Percentiles rank a stretch among this genome's conserved stretches.
These are phyloP conservation scores for Hemileccinum rubropunctum DNA, from an alignment of 768 basidiomycete genomes.

Conservation along the genomic window DNA sequence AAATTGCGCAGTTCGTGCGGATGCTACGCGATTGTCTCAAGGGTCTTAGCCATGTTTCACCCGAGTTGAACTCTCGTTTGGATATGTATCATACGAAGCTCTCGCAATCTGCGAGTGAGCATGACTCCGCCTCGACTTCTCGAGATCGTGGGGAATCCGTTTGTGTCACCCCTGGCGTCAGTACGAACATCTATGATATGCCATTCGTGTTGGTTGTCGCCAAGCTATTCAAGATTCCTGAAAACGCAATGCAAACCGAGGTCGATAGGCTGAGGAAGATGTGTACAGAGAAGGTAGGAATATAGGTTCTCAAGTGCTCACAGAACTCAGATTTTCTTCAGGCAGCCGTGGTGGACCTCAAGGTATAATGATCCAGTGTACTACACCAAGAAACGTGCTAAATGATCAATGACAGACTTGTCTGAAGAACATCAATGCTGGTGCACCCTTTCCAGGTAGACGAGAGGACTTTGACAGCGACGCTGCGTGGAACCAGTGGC, in stretches of 20 bases:
- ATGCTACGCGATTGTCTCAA: conserved; percentile 80
- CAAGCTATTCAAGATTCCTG: conserved; percentile 70
- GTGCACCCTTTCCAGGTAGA: conserved; percentile 78
- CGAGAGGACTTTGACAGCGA: conserved; percentile 85
- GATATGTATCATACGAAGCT: conserved; percentile 84
- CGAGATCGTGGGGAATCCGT: conserved; percentile 54
- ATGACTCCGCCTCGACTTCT: conserved; percentile 59
- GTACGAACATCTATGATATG: conserved; percentile 68
- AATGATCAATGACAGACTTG: conserved; percentile 50
- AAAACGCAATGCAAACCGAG: conserved; percentile 67
- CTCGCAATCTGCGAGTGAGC: conserved; percentile 59
- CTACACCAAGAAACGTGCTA: conserved; percentile 2
- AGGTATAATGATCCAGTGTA: conserved; percentile 44
- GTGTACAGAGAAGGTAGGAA: conserved; percentile 72
- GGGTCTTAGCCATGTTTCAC: conserved; percentile 71
- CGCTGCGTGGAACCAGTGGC: conserved; percentile 83
- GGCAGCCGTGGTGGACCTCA: conserved; percentile 86
- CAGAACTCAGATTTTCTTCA: conserved; percentile 27
- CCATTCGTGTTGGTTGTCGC: conserved; percentile 67
- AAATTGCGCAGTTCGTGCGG: conserved; percentile 85
- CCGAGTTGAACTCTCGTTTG: conserved; percentile 77
- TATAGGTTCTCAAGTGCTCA: neutral
- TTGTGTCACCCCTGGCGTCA: conserved; percentile 34
- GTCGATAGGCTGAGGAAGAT: conserved; percentile 60
- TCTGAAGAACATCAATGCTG: conserved; percentile 87